Conservation (phyloP, 768 basidiomycete genomes). For the Cyclocybe cylindracea region DNA sequence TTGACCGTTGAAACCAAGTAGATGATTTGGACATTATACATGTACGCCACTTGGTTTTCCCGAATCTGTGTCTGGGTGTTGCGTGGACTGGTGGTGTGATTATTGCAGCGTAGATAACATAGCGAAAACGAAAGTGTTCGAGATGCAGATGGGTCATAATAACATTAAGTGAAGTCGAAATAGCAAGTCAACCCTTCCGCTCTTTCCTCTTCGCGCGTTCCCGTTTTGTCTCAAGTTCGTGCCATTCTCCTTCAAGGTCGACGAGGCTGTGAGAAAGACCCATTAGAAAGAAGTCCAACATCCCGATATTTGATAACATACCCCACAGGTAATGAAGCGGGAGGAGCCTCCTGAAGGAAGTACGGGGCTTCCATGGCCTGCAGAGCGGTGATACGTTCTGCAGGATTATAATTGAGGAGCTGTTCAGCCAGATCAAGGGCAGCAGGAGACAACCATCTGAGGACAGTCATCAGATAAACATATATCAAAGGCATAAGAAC, state of each 20-base stretch:
- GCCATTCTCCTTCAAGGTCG: conserved; percentile 91
- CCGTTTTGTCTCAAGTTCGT: conserved; percentile 94
- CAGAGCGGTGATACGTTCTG: conserved; percentile 69
- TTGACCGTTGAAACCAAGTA: conserved; percentile 22
- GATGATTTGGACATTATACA: neutral
- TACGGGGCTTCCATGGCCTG: conserved; percentile 85
- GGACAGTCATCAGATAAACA: conserved; percentile 1
- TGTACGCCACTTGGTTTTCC: conserved; percentile 4
- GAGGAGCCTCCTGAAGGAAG: conserved; percentile 80
- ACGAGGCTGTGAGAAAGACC: conserved; percentile 54
- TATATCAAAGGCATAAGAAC: neutral
- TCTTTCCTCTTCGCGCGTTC: conserved; percentile 82
- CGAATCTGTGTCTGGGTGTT: too few relatives aligned
- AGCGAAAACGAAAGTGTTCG: too few relatives aligned
- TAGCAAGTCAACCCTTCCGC: conserved; percentile 35
- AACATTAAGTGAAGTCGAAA: conserved; percentile 27
- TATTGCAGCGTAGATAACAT: too few relatives aligned
- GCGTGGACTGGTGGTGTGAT: too few relatives aligned
- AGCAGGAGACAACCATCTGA: conserved; percentile 83
- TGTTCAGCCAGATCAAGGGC: conserved; percentile 86
- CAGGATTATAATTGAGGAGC: conserved; percentile 81
- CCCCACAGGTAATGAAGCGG: conserved; percentile 75
- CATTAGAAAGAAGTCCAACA: conserved; percentile 6
- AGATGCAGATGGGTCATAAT: conserved; percentile 24
- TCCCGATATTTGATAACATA: conserved; percentile 38